phyloP scores from a whole-genome alignment of 257 asterid genomes.

The Ballota nigra region DNA sequence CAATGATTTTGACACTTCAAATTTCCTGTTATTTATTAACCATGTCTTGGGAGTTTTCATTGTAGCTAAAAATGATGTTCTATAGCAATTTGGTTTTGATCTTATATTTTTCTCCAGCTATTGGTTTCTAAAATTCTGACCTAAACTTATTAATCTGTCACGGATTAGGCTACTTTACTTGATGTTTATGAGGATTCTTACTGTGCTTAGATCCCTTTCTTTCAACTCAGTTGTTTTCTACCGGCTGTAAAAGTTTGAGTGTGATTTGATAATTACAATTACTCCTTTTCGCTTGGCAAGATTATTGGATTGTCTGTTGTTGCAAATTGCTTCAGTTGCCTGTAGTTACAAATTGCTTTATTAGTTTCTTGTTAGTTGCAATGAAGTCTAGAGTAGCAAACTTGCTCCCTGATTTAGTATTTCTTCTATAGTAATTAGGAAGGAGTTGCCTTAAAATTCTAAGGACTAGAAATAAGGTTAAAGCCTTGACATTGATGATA shows the following conservation, averaged over 20 bases:
- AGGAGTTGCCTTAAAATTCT: background rate
- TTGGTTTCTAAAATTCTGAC: background rate
- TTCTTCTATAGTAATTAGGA: background rate
- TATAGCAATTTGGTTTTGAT: background rate
- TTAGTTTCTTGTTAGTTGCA: conserved; percentile 1
- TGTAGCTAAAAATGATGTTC: conserved; percentile 13
- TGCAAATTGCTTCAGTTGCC: background rate
- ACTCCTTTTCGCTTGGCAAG: background rate
- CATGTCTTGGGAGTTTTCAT: conserved; percentile 17
- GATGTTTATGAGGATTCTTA: background rate
- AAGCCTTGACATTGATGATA: background rate
- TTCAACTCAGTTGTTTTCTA: background rate
- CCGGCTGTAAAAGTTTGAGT: conserved; percentile 20
- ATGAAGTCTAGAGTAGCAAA: background rate
- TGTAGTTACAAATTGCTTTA: background rate
- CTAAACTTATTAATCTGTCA: conserved; percentile 20
- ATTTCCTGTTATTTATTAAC: conserved; percentile 7
- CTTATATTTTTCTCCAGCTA: background rate
- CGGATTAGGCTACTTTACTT: conserved; percentile 12
- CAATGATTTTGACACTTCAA: conserved; percentile 22
- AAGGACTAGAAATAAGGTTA: background rate
- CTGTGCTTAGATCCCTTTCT: conserved; percentile 12
- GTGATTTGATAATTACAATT: conserved; percentile 8
- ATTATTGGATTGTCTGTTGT: background rate
- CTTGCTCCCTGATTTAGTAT: background rate